Conservation (phyloP, 768 basidiomycete species). For the Megacollybia marginata region DNA sequence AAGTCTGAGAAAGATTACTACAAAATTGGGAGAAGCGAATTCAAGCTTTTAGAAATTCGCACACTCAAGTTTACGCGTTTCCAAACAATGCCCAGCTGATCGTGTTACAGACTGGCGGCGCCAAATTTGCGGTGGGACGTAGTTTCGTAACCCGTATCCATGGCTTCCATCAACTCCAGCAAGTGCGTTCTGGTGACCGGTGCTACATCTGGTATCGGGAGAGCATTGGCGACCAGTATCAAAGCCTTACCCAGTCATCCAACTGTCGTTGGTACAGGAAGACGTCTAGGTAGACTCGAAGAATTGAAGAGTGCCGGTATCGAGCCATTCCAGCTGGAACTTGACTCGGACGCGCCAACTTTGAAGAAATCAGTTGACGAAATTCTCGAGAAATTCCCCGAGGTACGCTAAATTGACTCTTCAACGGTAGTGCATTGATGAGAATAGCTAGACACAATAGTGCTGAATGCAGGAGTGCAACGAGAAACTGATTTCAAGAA, state of each 20-base stretch:
- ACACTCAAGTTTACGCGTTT: too few relatives aligned
- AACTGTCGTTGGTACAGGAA: slow-evolving; percentile 42
- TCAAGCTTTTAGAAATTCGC: too few relatives aligned
- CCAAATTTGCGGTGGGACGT: too few relatives aligned
- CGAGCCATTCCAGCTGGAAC: slow-evolving; percentile 35
- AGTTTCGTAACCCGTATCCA: slow-evolving; percentile 3
- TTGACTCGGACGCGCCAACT: slow-evolving; percentile 27
- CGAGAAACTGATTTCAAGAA: slow-evolving; percentile 39
- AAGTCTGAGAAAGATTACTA: too few relatives aligned
- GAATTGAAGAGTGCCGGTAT: slow-evolving; percentile 36
- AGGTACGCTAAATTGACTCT: slow-evolving; percentile 25
- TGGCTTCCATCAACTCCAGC: slow-evolving; percentile 33
- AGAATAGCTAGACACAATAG: slow-evolving; percentile 44
- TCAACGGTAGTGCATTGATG: neutral
- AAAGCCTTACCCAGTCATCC: slow-evolving; percentile 39
- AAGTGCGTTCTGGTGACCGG: slow-evolving; percentile 49
- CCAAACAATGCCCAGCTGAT: too few relatives aligned
- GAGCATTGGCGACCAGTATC: slow-evolving; percentile 44
- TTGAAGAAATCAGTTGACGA: slow-evolving; percentile 34
- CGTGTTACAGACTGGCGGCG: too few relatives aligned
- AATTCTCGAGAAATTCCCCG: slow-evolving; percentile 36
- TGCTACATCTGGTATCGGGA: slow-evolving; percentile 54
- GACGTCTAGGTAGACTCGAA: slow-evolving; percentile 46
- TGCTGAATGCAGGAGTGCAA: slow-evolving; percentile 49
- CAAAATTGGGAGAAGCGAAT: too few relatives aligned